Evolutionary conservation across 257 asterid genomes (phyloP).

Genomic region (Linderniella brevidens): DNA sequence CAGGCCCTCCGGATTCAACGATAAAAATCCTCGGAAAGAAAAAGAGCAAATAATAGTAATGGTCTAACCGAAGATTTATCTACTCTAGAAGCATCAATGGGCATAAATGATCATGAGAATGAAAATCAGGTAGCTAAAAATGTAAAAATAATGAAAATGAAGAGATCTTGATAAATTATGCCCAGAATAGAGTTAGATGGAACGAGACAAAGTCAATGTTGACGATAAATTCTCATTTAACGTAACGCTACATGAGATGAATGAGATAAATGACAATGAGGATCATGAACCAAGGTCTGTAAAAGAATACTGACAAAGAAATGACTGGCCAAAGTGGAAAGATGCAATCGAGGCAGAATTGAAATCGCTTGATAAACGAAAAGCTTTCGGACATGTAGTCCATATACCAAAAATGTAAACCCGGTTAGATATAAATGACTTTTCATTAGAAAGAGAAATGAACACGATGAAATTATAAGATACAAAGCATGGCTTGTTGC

Average conservation of each 20-base stretch:
- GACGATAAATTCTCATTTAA: too few species aligned
- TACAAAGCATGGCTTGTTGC: too few species aligned
- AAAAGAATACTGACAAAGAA: background rate
- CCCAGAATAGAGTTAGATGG: background rate
- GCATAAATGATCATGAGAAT: background rate
- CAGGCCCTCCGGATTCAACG: background rate
- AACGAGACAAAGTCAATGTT: too few species aligned
- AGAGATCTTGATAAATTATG: background rate
- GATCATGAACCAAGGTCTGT: background rate
- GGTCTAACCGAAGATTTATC: too few species aligned
- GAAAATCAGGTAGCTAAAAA: background rate
- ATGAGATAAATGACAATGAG: too few species aligned
- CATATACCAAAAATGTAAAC: too few species aligned
- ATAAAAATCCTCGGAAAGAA: background rate
- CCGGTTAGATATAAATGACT: too few species aligned
- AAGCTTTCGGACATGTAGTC: too few species aligned
- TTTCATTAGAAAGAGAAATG: too few species aligned
- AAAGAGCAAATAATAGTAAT: background rate
- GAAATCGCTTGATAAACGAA: too few species aligned
- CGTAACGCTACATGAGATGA: too few species aligned
- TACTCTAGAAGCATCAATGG: background rate
- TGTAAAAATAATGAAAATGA: background rate
- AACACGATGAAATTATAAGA: too few species aligned
- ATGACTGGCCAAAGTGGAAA: background rate
- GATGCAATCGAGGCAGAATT: background rate